Percentiles rank a stretch among this genome's conserved stretches.
Evolutionary conservation across 139 green algal genomes (phyloP).

Genomic region (Volvox africanus): DNA sequence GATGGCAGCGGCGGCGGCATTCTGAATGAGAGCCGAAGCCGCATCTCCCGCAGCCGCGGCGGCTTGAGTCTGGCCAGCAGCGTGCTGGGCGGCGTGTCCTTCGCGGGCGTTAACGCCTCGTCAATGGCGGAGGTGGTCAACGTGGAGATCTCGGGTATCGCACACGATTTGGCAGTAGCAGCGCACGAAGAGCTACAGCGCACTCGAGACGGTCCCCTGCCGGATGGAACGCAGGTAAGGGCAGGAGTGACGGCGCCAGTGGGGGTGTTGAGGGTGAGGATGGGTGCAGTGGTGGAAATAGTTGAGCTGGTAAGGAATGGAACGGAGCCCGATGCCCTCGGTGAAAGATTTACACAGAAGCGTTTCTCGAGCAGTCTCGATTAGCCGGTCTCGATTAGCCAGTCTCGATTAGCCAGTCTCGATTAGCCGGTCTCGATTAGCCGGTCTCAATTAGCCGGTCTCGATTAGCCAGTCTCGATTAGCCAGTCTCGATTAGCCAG

Average conservation of each 20-base stretch:
- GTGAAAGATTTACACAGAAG: too few species aligned
- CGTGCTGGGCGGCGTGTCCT: background rate
- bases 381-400: too few species aligned
- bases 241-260: too few species aligned
- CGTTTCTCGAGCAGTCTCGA: too few species aligned
- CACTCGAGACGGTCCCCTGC: slow-evolving; percentile 35
- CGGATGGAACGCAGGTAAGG: slow-evolving; percentile 40
- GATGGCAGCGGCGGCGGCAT: background rate
- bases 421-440: too few species aligned
- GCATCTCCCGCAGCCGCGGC: background rate
- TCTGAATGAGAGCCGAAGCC: background rate
- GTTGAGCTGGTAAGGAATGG: background rate
- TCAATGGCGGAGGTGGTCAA: slow-evolving; percentile 28
- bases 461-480: too few species aligned
- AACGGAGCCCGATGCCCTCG: too few species aligned
- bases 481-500: too few species aligned
- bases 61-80: background rate
- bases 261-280: too few species aligned
- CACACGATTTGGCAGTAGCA: slow-evolving; percentile 39
- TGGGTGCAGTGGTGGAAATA: background rate
- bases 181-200: slow-evolving; percentile 41
- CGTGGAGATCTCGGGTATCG: slow-evolving; percentile 39
- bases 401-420: too few species aligned
- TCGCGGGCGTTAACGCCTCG: too few species aligned
- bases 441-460: too few species aligned